These are phyloP conservation scores for Tetracladium setigerum DNA, from an alignment of 495 filamentous ascomycete species.

Conservation along the genomic window DNA sequence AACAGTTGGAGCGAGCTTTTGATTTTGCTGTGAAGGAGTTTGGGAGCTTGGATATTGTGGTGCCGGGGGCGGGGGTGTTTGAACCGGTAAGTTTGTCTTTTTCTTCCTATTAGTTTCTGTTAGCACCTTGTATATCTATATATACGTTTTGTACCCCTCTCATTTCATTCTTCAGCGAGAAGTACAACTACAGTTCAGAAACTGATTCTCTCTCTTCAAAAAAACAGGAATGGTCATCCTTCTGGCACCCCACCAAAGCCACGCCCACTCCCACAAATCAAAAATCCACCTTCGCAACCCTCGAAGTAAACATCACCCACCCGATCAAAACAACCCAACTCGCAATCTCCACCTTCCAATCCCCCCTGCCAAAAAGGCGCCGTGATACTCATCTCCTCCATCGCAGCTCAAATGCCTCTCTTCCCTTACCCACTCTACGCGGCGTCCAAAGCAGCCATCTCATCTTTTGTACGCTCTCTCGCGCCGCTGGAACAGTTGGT, in stretches of 20 bases:
- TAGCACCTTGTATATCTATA: no score
- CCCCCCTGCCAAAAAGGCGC: not conserved
- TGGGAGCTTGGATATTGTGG: constrained; percentile 52
- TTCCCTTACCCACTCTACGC: constrained; percentile 47
- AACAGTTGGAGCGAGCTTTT: constrained; percentile 49
- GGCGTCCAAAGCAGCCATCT: constrained; percentile 54
- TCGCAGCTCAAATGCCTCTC: constrained; percentile 46
- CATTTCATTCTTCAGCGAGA: no score
- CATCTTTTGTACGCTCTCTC: constrained; percentile 41
- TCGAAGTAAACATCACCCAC: constrained; percentile 62
- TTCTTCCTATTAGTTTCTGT: not conserved
- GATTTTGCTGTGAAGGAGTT: constrained; percentile 46
- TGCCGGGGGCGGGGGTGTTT: constrained; percentile 56
- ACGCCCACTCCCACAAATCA: constrained; percentile 34
- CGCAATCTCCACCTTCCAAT: constrained; percentile 47
- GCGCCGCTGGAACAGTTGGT: constrained; percentile 40
- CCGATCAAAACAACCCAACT: constrained; percentile 58
- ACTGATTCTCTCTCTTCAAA: no score
- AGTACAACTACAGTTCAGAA: no score
- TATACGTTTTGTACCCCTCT: no score
- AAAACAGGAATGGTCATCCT: not conserved
- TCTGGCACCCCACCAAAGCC: constrained; percentile 29
- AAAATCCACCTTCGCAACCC: constrained; percentile 39
- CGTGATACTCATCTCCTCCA: constrained; percentile 51
- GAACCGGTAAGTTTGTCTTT: constrained; percentile 31